Evolutionary conservation across 352 stramenopile species (phyloP), one percentile per base, ranked within the genome.

Genomic region (Thraustotheca clavata): DNA sequence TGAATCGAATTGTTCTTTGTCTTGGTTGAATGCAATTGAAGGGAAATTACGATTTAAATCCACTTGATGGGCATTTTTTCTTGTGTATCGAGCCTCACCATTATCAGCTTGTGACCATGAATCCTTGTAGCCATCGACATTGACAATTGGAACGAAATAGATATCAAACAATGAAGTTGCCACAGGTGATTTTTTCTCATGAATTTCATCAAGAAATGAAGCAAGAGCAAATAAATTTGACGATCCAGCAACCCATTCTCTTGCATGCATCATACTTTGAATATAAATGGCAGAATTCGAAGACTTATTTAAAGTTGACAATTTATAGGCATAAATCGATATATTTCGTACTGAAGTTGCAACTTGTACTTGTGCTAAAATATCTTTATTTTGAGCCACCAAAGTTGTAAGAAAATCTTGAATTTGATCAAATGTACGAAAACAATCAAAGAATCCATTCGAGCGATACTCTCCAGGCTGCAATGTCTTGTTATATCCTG

Each of bases 121-220:
- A 67, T 87, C 86, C n/a, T 79, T 71, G 69, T 89, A 92, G 18
- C 83, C 83, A 38, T 91, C 83, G 40, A 89, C 71, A 59, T 91
- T 91, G 36, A 89, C 77, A 54, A 91, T 73, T 1, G 83, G 83
- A 26, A 89, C 79, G 49, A 91, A 88, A 63, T 88, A 88, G 77
- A 79, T 85, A 69, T 91, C 79, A 43, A 80, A 79, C 40, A 61
- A 1, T 3, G 70, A 32, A 14, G 70, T 18, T 11, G 49, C 62
- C 32, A 70, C 29, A 46, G 48, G 41, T 11, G 65, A 24, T 41
- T 69, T 60, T 49, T 63, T 67, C 54, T 55, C 69, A 47, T 48
- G 40, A 27, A 74, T 59, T 5, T 46, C 70, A 46, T 75, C 70
- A 8, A 75, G 59, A 16, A 75, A 50, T 59, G 70, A 54, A 14